Evolutionary conservation across 176 grass and related monocot species (phyloP), one percentile per base, ranked within the genome.

Genomic region (Lolium multiflorum): DNA sequence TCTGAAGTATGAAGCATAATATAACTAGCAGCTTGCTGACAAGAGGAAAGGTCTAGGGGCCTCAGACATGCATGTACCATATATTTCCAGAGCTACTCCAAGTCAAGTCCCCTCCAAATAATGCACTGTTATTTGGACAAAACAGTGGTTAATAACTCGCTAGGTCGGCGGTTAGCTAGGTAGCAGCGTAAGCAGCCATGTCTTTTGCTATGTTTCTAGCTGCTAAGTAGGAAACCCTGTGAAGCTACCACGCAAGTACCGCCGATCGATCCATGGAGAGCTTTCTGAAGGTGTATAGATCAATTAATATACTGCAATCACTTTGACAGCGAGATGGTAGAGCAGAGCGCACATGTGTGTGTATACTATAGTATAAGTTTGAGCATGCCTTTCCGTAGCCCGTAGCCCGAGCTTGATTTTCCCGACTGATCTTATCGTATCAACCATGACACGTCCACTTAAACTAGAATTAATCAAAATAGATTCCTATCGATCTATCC

Each of bases 381-480:
- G n/a, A n/a, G n/a, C n/a, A n/a, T n/a, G n/a, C n/a, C n/a, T n/a
- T n/a, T n/a, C n/a, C n/a, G n/a, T n/a, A n/a, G n/a, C n/a, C n/a
- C n/a, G n/a, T n/a, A n/a, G n/a, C n/a, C n/a, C n/a, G n/a, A n/a
- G n/a, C 58, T 24, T 21, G 8, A 11, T 61, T 61, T 61, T 12
- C 21, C n/a, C 21, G 58, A 55, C 10, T 21, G 58, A 61, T 61
- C 58, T 61, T 61, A 61, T 61, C 57, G 68, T 71, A 71, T 71
- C 38, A 71, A 71, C 46, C 41, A 72, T 72, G 69, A 73, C 41
- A 15, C 70, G 41, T 73, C 70, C 70, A 73, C 70, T 20, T 22
- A 73, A 49, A n/a, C n/a, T n/a, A n/a, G n/a, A n/a, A n/a, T n/a
- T n/a, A n/a, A n/a, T n/a, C n/a, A n/a, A n/a, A n/a, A n/a, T n/a